A percentile compares a stretch with the other conserved stretches of the same genome.
Conservation (phyloP, 305 asterid genomes). For the Fraxinus sp. region DNA sequence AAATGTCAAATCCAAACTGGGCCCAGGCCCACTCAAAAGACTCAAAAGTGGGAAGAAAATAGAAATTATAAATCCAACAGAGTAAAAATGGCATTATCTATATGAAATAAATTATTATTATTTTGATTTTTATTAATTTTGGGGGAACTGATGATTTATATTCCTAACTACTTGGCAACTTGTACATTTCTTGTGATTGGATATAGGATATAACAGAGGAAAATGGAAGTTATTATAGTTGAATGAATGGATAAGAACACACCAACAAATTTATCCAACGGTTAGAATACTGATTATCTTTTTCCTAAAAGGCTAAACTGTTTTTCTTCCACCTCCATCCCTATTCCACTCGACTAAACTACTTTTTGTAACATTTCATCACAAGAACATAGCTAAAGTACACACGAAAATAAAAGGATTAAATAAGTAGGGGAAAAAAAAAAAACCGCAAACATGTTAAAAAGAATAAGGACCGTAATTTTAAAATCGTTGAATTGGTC, state of each 20-base stretch:
- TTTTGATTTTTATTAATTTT: neutral
- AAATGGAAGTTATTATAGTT: neutral
- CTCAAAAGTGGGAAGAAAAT: neutral
- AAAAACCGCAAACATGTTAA: neutral
- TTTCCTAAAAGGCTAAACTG: neutral
- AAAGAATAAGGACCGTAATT: neutral
- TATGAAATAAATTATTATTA: neutral
- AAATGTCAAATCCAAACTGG: neutral
- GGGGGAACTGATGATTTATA: neutral
- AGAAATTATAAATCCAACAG: neutral
- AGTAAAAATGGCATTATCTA: neutral
- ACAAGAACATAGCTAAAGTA: neutral
- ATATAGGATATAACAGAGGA: neutral
- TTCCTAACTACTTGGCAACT: neutral
- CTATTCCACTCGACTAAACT: neutral
- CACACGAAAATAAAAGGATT: no score
- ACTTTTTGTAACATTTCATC: neutral
- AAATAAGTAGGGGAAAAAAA: neutral
- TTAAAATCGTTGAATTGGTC: neutral
- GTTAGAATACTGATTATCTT: neutral
- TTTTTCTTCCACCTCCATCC: neutral
- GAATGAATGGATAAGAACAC: neutral
- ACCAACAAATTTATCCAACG: neutral
- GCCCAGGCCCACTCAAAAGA: neutral
- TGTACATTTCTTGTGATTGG: neutral